These are phyloP conservation scores for Sclerotinia minor DNA, from an alignment of 2,329 filamentous ascomycete species.

Conservation along the genomic window DNA sequence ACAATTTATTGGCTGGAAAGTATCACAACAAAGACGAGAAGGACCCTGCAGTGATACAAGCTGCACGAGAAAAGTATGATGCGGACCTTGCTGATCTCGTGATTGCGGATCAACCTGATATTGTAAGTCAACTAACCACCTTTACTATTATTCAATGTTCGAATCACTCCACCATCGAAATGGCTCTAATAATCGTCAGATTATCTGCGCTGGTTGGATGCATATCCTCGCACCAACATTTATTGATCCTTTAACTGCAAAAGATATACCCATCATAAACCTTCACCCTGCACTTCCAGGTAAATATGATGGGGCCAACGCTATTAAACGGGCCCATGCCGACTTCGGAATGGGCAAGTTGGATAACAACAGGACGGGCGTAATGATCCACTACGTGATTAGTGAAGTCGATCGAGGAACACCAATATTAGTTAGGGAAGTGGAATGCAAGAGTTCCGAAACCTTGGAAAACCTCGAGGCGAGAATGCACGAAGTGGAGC, in stretches of 20 bases:
- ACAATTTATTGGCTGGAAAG: conserved; percentile 62
- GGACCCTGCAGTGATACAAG: conserved; percentile 47
- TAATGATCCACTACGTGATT: conserved; percentile 88
- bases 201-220: conserved; percentile 71
- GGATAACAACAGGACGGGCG: conserved; percentile 67
- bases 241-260: conserved; percentile 57
- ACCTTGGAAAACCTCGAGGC: conserved; percentile 65
- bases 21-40: conserved; percentile 38
- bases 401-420: conserved; percentile 76
- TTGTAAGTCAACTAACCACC: conserved; percentile 39
- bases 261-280: conserved; percentile 63
- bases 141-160: neutral
- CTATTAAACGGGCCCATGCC: conserved; percentile 75
- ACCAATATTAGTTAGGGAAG: conserved; percentile 69
- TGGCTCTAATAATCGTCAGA: conserved; percentile 33
- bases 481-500: conserved; percentile 75
- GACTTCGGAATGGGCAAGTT: conserved; percentile 67
- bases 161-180: neutral
- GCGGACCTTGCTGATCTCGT: conserved; percentile 64
- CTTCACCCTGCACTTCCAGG: conserved; percentile 67
- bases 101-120: conserved; percentile 51
- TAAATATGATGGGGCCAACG: conserved; percentile 73
- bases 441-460: conserved; percentile 66
- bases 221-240: conserved; percentile 64
- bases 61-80: conserved; percentile 63